phyloP scores from a whole-genome alignment of 768 basidiomycete genomes.

The Phanerochaete carnosa region DNA sequence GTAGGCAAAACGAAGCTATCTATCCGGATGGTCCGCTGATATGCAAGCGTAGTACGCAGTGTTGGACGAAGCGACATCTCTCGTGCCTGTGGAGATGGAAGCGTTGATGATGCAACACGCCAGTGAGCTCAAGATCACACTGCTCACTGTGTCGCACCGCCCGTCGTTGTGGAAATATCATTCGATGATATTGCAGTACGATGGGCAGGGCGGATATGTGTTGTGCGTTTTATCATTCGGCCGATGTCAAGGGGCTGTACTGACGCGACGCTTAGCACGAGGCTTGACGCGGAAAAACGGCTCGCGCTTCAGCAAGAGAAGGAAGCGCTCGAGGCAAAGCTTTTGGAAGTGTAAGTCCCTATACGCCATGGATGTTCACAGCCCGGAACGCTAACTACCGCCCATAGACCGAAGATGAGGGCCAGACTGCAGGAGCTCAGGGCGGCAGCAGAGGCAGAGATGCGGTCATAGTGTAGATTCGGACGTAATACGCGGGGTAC shows the following conservation, averaged over 20 bases:
- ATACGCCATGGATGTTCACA: not conserved
- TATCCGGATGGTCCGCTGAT: not conserved
- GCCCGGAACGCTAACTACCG: not conserved
- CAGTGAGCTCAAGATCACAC: conserved; percentile 80
- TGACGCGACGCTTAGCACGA: conserved; percentile 51
- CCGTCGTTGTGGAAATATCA: conserved; percentile 95
- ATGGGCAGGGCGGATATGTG: conserved; percentile 92
- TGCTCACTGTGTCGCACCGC: conserved; percentile 93
- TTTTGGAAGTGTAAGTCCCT: conserved; percentile 76
- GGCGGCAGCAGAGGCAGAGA: conserved; percentile 23
- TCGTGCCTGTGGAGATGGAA: conserved; percentile 91
- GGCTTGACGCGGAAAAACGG: conserved; percentile 86
- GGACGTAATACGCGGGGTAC: not conserved
- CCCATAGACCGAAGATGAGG: conserved; percentile 73
- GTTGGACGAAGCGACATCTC: conserved; percentile 93
- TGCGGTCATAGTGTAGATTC: not conserved
- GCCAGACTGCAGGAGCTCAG: conserved; percentile 68
- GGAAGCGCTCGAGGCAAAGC: conserved; percentile 78
- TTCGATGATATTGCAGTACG: conserved; percentile 83
- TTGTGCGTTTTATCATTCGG: conserved; percentile 57
- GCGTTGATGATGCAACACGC: conserved; percentile 95
- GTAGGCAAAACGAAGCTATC: conserved; percentile 30
- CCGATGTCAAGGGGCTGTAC: not conserved
- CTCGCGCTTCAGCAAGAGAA: conserved; percentile 94
- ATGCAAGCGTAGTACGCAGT: conserved; percentile 76